phyloP scores from a whole-genome alignment of 75 land plant species.

The Isoetes taiwanensis region DNA sequence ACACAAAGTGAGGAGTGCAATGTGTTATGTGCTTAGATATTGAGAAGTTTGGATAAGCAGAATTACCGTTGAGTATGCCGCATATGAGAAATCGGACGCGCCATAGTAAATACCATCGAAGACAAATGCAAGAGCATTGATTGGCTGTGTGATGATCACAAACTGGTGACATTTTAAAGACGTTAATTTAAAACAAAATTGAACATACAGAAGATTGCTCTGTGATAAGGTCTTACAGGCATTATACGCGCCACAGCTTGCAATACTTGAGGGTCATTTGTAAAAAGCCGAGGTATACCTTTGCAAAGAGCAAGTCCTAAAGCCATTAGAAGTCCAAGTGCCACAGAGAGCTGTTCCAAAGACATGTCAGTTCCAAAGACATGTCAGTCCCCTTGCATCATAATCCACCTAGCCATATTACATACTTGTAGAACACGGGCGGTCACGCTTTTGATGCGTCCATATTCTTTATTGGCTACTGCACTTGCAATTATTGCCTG shows the following conservation, averaged over 20 bases:
- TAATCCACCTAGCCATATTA: neutral
- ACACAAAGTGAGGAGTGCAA: too few species aligned
- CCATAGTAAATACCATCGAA: constrained; percentile 95
- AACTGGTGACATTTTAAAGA: constrained; percentile 45
- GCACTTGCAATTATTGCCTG: constrained; percentile 84
- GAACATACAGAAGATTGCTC: too few species aligned
- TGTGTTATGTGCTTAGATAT: neutral
- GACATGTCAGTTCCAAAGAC: neutral
- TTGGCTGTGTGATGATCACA: constrained; percentile 76
- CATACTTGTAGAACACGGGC: constrained; percentile 54
- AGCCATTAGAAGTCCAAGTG: neutral
- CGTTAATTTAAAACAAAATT: too few species aligned
- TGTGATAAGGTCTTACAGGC: neutral
- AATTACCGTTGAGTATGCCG: constrained; percentile 68
- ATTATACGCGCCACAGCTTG: neutral
- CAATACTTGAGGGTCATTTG: neutral
- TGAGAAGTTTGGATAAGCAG: too few species aligned
- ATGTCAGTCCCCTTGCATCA: too few species aligned
- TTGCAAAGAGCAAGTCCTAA: neutral
- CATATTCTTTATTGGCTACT: constrained; percentile 50
- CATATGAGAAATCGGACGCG: constrained; percentile 76
- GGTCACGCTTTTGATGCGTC: constrained; percentile 46
- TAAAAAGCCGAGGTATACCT: neutral
- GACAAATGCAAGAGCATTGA: constrained; percentile 81
- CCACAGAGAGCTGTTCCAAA: neutral